Evolutionary conservation across 2,329 filamentous ascomycete genomes (phyloP).

Genomic region (Zasmidium angulare): DNA sequence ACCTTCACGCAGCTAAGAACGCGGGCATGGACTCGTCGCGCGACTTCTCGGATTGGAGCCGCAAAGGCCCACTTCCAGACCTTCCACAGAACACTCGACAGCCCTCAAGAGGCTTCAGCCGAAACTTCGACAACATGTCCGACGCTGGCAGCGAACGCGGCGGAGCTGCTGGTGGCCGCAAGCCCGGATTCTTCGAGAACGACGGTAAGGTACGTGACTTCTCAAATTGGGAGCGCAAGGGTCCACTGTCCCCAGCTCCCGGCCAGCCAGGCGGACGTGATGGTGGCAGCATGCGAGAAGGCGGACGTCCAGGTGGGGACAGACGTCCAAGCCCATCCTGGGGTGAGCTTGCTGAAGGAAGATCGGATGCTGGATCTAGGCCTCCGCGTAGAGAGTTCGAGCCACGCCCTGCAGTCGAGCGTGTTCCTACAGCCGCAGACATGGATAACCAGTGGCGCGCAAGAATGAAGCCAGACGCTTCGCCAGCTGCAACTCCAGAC

Average conservation of each 20-base stretch:
- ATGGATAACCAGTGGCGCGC: constrained; percentile 90
- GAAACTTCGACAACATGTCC: constrained; percentile 41
- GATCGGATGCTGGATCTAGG: constrained; percentile 72
- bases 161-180: constrained; percentile 51
- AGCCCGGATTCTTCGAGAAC: constrained; percentile 65
- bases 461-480: constrained; percentile 81
- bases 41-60: constrained; percentile 86
- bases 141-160: constrained; percentile 55
- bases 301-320: constrained; percentile 54
- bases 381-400: constrained; percentile 76
- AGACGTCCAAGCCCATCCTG: constrained; percentile 66
- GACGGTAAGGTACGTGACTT: constrained; percentile 80
- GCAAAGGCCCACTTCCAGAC: constrained; percentile 84
- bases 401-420: constrained; percentile 66
- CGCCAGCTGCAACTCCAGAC: constrained; percentile 67
- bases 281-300: constrained; percentile 59
- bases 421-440: constrained; percentile 82
- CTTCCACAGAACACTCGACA: constrained; percentile 54
- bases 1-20: constrained; percentile 21
- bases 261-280: constrained; percentile 48
- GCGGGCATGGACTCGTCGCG: constrained; percentile 70
- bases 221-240: constrained; percentile 91
- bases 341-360: constrained; percentile 63
- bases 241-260: constrained; percentile 74
- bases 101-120: constrained; percentile 46